A percentile compares a stretch with the other conserved stretches of the same genome.
These are phyloP conservation scores for Kockovaella imperatae DNA, from an alignment of 768 basidiomycete species.

Conservation along the genomic window DNA sequence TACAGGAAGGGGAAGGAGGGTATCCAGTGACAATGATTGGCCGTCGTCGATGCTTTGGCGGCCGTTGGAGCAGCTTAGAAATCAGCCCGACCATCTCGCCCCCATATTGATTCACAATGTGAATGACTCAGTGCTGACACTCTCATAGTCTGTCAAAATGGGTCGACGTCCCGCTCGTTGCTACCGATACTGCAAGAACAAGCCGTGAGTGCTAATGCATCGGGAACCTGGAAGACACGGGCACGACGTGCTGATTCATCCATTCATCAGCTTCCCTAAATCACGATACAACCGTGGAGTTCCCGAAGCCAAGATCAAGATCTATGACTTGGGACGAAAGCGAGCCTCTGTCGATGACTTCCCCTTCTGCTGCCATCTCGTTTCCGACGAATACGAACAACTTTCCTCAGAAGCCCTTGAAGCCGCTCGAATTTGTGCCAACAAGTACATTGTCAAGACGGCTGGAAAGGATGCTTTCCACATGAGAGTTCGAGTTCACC, in stretches of 20 bases:
- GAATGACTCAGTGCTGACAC: constrained; percentile 6
- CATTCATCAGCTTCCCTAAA: constrained; percentile 41
- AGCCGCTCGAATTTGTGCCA: constrained; percentile 97
- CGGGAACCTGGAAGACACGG: background rate
- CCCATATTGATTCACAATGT: background rate
- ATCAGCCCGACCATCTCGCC: no score
- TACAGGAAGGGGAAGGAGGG: no score
- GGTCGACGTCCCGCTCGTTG: constrained; percentile 96
- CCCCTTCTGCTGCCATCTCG: constrained; percentile 84
- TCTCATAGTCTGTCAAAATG: constrained; percentile 52
- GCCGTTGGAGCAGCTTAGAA: no score
- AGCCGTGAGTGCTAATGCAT: constrained; percentile 53
- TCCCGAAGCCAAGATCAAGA: constrained; percentile 87
- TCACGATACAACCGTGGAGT: constrained; percentile 93
- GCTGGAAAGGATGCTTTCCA: constrained; percentile 99
- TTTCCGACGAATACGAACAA: constrained; percentile 97
- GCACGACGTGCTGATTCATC: background rate
- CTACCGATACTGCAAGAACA: constrained; percentile 99
- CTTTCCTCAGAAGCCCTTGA: constrained; percentile 91
- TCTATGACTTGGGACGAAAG: constrained; percentile 92
- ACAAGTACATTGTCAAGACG: constrained; percentile 98
- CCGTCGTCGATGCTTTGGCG: no score
- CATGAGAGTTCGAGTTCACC: constrained; percentile 90
- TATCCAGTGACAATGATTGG: no score
- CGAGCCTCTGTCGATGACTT: constrained; percentile 95